Conservation (phyloP, 2,329 filamentous ascomycete species). For the Neoscytalidium dimidiatum region DNA sequence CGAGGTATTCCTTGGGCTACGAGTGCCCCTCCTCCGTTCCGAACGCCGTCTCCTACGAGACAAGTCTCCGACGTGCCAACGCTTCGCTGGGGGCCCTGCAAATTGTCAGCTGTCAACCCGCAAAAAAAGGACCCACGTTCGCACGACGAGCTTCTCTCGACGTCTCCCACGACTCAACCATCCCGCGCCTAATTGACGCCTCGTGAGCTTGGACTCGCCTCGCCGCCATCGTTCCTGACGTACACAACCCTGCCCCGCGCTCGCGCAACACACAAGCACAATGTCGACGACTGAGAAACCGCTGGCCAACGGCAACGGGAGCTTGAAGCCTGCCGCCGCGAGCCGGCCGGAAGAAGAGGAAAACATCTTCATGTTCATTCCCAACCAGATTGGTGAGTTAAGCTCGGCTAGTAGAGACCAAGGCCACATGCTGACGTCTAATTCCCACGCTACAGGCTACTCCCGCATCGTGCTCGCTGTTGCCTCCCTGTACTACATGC, state of each 20-base stretch:
- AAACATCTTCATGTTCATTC: slow-evolving; percentile 58
- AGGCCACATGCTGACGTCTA: neutral
- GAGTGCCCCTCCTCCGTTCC: neutral
- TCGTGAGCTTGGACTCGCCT: neutral
- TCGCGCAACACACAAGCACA: neutral
- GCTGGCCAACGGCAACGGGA: slow-evolving; percentile 19
- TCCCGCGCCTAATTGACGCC: neutral
- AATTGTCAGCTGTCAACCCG: neutral
- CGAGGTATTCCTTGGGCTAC: neutral
- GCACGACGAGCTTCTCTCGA: neutral
- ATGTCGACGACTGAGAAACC: slow-evolving; percentile 12
- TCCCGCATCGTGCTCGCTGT: slow-evolving; percentile 63
- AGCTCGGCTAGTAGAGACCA: neutral
- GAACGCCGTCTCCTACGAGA: neutral
- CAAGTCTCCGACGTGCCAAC: neutral
- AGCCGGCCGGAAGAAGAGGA: slow-evolving; percentile 38
- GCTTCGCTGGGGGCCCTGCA: neutral
- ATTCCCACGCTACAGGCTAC: slow-evolving; percentile 43
- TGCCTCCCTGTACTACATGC: slow-evolving; percentile 98
- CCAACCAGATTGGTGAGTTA: slow-evolving; percentile 53
- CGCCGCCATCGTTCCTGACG: neutral
- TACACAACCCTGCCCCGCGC: neutral
- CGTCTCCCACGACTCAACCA: neutral
- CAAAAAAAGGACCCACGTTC: neutral
- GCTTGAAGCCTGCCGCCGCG: neutral